phyloP scores from a whole-genome alignment of 352 stramenopile genomes.

The Phytopythium cucurbitacearum region DNA sequence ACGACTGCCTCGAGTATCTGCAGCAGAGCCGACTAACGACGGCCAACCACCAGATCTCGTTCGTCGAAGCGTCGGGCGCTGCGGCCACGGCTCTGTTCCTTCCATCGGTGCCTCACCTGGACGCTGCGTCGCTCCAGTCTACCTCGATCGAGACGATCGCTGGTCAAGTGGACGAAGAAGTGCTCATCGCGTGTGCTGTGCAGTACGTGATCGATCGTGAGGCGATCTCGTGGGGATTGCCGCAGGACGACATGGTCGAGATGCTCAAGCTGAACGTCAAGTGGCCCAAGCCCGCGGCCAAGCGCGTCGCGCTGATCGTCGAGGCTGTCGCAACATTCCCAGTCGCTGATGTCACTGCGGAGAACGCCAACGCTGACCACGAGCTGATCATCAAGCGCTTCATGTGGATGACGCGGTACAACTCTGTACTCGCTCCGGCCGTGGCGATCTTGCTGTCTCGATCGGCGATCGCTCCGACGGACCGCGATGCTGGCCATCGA shows the following conservation, averaged over 20 bases:
- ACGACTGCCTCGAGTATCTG: conserved; percentile 35
- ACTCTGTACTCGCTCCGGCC: conserved; percentile 42
- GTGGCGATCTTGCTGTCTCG: conserved; percentile 45
- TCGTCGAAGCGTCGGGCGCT: conserved; percentile 48
- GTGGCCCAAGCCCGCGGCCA: conserved; percentile 63
- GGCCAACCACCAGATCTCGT: conserved; percentile 42
- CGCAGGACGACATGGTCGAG: conserved; percentile 48
- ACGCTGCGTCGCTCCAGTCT: conserved; percentile 1
- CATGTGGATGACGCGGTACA: conserved; percentile 68
- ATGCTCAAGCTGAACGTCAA: conserved; percentile 77
- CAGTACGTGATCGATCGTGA: conserved; percentile 26
- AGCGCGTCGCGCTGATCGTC: conserved; percentile 58
- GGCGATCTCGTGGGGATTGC: conserved; percentile 14
- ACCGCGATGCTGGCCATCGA: conserved; percentile 18
- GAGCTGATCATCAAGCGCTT: conserved; percentile 35
- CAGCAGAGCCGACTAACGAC: conserved; percentile 39
- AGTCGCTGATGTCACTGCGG: not conserved
- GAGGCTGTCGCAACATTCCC: conserved; percentile 57
- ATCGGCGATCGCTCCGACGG: conserved; percentile 8
- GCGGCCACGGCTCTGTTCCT: conserved; percentile 54
- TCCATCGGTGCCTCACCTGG: conserved; percentile 1
- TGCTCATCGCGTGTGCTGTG: conserved; percentile 35
- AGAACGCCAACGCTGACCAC: conserved; percentile 22
- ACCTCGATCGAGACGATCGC: conserved; percentile 15
- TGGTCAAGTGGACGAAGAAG: conserved; percentile 12